Conservation (phyloP, 345 rosid species). For the Hypericum androsaemum region DNA sequence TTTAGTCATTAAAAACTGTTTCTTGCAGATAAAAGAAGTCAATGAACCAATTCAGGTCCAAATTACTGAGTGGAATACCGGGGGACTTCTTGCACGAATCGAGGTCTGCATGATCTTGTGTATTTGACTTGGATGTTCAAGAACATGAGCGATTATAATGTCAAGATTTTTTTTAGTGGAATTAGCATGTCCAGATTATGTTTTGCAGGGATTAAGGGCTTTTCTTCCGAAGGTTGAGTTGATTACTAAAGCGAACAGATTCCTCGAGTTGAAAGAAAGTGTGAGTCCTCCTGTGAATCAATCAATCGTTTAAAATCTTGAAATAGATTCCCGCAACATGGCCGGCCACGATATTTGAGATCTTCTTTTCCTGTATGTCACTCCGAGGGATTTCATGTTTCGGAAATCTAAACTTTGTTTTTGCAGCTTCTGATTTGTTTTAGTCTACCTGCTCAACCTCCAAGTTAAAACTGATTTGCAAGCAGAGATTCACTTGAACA, state of each 20-base stretch:
- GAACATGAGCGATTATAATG: no score
- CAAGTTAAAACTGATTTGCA: no score
- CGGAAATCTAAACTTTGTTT: no score
- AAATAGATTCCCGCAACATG: no score
- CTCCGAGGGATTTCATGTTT: no score
- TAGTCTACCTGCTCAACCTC: no score
- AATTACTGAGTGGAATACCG: conserved; percentile 85
- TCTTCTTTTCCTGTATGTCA: no score
- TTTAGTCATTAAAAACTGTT: conserved; percentile 6
- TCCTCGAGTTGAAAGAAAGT: conserved; percentile 81
- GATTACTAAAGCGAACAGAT: conserved; percentile 59
- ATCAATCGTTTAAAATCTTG: neutral
- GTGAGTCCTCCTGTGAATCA: conserved; percentile 24
- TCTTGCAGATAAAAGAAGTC: conserved; percentile 63
- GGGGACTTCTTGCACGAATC: conserved; percentile 76
- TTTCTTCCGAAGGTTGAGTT: conserved; percentile 81
- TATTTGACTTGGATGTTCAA: neutral
- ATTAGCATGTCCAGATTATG: neutral
- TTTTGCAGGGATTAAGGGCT: conserved; percentile 72
- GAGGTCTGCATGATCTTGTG: conserved; percentile 39
- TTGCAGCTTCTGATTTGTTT: no score
- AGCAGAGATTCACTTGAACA: no score
- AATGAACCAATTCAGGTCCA: conserved; percentile 73
- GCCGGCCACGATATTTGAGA: no score
- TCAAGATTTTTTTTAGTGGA: conserved; percentile 2